Conservation (phyloP, 345 rosid genomes). For the Salix brachista region DNA sequence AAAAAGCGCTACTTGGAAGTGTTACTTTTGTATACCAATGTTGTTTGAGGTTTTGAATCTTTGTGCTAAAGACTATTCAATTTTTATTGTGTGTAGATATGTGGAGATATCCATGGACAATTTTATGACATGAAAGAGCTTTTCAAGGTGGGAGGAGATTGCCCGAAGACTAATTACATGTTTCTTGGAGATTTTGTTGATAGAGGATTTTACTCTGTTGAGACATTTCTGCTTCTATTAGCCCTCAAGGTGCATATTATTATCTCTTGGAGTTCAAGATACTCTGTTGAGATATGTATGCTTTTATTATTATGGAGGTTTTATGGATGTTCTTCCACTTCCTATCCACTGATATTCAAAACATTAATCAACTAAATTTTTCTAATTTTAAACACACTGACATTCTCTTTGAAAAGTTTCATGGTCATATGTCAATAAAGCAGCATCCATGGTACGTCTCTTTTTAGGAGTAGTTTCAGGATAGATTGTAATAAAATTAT, state of each 20-base stretch:
- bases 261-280: background rate
- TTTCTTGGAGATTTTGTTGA: constrained; percentile 99
- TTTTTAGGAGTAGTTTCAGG: background rate
- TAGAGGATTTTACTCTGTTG: constrained; percentile 93
- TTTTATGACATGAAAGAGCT: constrained; percentile 98
- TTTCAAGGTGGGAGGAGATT: constrained; percentile 91
- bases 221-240: constrained; percentile 86
- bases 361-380: background rate
- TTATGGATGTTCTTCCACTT: background rate
- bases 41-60: background rate
- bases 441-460: background rate
- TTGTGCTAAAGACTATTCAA: background rate
- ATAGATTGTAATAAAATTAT: background rate
- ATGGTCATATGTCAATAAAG: background rate
- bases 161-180: constrained; percentile 92
- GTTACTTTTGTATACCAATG: background rate
- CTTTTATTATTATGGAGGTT: background rate
- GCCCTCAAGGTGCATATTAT: constrained; percentile 70
- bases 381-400: background rate
- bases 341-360: background rate
- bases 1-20: background rate
- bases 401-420: background rate
- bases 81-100: constrained; percentile 46
- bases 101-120: constrained; percentile 98
- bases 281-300: background rate